Evolutionary conservation across 2,329 filamentous ascomycete species (phyloP).

Genomic region (Thermoascus crustaceus): DNA sequence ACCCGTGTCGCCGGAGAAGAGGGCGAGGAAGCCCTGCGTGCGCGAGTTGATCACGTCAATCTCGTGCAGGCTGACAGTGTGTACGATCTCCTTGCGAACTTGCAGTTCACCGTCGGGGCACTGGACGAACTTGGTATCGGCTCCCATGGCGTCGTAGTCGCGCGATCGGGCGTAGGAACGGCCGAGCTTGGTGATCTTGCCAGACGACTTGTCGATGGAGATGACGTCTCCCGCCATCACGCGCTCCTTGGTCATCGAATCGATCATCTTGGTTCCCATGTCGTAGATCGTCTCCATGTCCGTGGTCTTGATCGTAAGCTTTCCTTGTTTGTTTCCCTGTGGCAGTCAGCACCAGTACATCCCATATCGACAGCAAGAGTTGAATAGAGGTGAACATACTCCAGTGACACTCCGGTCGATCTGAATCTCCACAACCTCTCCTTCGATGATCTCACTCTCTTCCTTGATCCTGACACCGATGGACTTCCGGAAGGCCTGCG

Average conservation of each 20-base stretch:
- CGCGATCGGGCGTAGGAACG: constrained; percentile 89
- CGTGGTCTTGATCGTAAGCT: constrained; percentile 98
- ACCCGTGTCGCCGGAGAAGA: constrained; percentile 96
- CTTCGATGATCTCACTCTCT: constrained; percentile 98
- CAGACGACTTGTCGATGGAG: constrained; percentile 95
- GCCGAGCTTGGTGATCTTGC: constrained; percentile 95
- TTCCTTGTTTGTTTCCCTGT: constrained; percentile 88
- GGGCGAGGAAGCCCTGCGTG: constrained; percentile 93
- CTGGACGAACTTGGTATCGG: constrained; percentile 95
- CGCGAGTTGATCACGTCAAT: constrained; percentile 99
- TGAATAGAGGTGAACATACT: constrained; percentile 29
- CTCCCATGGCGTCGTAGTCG: constrained; percentile 98
- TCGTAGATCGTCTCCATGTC: constrained; percentile 99
- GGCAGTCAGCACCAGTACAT: constrained; percentile 11
- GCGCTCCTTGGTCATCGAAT: constrained; percentile 98
- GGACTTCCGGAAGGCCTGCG: constrained; percentile 97
- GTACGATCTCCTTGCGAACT: constrained; percentile 92
- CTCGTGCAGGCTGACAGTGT: constrained; percentile 94
- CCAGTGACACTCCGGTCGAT: constrained; percentile 96
- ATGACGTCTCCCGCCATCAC: constrained; percentile 98
- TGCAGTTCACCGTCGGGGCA: constrained; percentile 96
- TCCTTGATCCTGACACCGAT: constrained; percentile 98
- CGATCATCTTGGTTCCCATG: constrained; percentile 99
- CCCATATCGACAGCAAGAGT: constrained; percentile 2
- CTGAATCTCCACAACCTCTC: constrained; percentile 97